Conservation (phyloP, 1,139 yeast genomes). For the Scheffersomyces quercinus region DNA sequence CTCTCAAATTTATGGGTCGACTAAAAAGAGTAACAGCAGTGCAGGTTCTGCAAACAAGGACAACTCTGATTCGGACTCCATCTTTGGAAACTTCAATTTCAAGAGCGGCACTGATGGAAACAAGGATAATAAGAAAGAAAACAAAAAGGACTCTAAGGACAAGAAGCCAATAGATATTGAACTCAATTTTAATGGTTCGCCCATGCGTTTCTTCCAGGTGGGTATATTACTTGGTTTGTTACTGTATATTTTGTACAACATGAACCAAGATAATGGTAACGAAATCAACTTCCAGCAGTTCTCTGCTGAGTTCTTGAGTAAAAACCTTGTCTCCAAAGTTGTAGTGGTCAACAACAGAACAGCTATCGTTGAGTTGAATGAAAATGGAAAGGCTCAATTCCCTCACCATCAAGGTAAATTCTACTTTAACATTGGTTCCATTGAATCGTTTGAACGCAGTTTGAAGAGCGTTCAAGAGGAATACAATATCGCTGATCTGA, state of each 20-base stretch:
- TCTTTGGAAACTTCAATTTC: slow-evolving; percentile 10
- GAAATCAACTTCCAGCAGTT: slow-evolving; percentile 50
- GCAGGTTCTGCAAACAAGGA: slow-evolving; percentile 2
- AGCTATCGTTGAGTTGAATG: slow-evolving; percentile 42
- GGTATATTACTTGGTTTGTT: slow-evolving; percentile 32
- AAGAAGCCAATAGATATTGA: slow-evolving; percentile 22
- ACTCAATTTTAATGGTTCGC: slow-evolving; percentile 22
- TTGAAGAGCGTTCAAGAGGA: slow-evolving; percentile 74
- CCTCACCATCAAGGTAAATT: slow-evolving; percentile 19
- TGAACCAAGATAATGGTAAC: slow-evolving; percentile 18
- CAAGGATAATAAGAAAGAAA: slow-evolving; percentile 7
- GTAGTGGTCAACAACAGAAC: slow-evolving; percentile 42
- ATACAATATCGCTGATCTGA: slow-evolving; percentile 59
- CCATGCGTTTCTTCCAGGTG: slow-evolving; percentile 29
- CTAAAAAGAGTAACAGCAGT: too few species aligned
- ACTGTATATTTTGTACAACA: slow-evolving; percentile 18
- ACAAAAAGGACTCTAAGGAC: slow-evolving; percentile 10
- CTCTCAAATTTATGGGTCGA: slow-evolving; percentile 3
- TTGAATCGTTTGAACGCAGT: slow-evolving; percentile 86
- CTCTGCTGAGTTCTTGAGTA: slow-evolving; percentile 39
- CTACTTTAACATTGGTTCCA: slow-evolving; percentile 82
- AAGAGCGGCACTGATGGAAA: slow-evolving; percentile 5
- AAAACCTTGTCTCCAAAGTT: slow-evolving; percentile 37
- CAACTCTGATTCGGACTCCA: background rate
- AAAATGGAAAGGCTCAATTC: slow-evolving; percentile 33